Base-by-base conservation (phyloP, 106 monocot species). In the Dactylorhiza incarnata region DNA sequence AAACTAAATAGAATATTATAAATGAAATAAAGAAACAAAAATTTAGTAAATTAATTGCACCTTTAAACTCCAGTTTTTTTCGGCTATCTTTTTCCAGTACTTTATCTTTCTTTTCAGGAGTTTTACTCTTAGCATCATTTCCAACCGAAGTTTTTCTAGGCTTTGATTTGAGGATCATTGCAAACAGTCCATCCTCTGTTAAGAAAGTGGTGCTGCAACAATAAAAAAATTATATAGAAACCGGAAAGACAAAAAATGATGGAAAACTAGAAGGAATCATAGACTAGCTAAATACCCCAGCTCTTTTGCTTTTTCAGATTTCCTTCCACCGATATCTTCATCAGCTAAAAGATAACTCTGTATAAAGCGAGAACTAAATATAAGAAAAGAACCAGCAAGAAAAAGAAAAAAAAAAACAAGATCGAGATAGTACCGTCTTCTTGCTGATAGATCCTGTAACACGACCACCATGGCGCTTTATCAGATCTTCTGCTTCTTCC, bases 171-270 rank as follows among this genome's bases (percentile, higher is more conserved):
- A 81, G 84, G 59, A 99, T 94, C 89, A 91, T 87, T 82, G 94
- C 88, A 91, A 99, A 99, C 51, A 99, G 82, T 48, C 88, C 97
- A 90, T 99, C 97, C 76, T 99, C 97, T 65, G 94, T 94, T 75
- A 99, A 49, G 78, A 99, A 91, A 48, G 81, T 44, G 22, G 88
- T 82, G 52, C 97, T 99, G 74, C 24, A 79, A 80, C 44, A 68
- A 65, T 8, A 79, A 51, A 46, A 73, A 43, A 17, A 82, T 68
- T 24, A 13, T 25, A 48, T 50, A 49, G 45, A 67, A 3, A 37
- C 37, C 3, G 37, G 37, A 37, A 59, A 53, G 0, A 12, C 56
- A 81, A 11, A 23, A 55, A 37, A 71, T 45, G 67, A 23, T 73
- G 26, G 10, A 66, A 75, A 59, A 22, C 5, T 14, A 59, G 23